Evolutionary conservation across 768 basidiomycete species (phyloP).

Genomic region (Asterophora lycoperdoides): DNA sequence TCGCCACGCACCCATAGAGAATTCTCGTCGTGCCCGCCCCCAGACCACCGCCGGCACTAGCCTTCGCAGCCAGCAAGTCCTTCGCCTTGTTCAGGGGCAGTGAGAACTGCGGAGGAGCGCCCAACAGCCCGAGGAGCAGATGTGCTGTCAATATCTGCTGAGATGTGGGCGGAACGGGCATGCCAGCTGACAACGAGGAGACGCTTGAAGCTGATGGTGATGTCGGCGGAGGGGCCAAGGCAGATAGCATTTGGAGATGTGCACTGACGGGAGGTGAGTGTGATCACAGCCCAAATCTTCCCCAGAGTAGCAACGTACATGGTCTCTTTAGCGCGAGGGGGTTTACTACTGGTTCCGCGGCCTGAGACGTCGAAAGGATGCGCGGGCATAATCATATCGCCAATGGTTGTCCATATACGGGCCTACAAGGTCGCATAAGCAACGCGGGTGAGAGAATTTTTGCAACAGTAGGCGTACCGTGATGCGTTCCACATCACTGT

Average conservation of each 20-base stretch:
- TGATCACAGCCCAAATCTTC: background rate
- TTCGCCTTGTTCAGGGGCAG: slow-evolving; percentile 63
- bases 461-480: slow-evolving; percentile 38
- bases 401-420: slow-evolving; percentile 65
- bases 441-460: background rate
- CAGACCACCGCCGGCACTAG: slow-evolving; percentile 29
- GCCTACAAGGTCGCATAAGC: slow-evolving; percentile 35
- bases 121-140: slow-evolving; percentile 57
- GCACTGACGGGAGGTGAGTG: slow-evolving; percentile 31
- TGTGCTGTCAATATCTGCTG: slow-evolving; percentile 73
- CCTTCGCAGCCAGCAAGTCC: slow-evolving; percentile 45
- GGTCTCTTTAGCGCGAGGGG: slow-evolving; percentile 54
- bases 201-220: slow-evolving; percentile 56
- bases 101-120: slow-evolving; percentile 46
- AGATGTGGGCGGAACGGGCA: slow-evolving; percentile 40
- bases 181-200: slow-evolving; percentile 37
- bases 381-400: slow-evolving; percentile 61
- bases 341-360: slow-evolving; percentile 30
- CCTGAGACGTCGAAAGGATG: slow-evolving; percentile 35
- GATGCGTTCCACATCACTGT: slow-evolving; percentile 59
- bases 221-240: slow-evolving; percentile 43
- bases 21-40: slow-evolving; percentile 50
- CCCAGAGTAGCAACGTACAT: slow-evolving; percentile 43
- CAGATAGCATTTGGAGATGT: slow-evolving; percentile 54
- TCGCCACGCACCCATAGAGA: slow-evolving; percentile 77